Conservation (phyloP, 331 rosid genomes). For the Telfairia occidentalis region DNA sequence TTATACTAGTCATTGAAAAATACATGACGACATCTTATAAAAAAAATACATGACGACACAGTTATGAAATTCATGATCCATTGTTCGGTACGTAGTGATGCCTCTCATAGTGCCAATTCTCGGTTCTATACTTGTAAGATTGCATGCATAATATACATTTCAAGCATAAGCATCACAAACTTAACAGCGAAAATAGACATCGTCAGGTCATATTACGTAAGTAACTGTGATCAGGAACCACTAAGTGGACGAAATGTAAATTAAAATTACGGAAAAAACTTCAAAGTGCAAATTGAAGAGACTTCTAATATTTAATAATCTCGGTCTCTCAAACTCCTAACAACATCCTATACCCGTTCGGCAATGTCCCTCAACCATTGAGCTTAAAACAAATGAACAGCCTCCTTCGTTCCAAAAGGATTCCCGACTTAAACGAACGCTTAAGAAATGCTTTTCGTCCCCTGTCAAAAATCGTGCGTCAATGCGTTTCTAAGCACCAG, state of each 20-base stretch:
- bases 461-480: neutral
- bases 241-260: neutral
- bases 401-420: neutral
- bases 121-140: neutral
- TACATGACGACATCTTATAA: neutral
- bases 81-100: neutral
- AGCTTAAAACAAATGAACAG: neutral
- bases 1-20: neutral
- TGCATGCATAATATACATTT: neutral
- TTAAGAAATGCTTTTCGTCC: neutral
- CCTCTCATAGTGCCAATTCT: neutral
- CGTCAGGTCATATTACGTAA: neutral
- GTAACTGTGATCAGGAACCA: neutral
- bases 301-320: neutral
- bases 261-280: neutral
- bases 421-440: neutral
- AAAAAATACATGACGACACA: neutral
- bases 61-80: neutral
- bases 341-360: neutral
- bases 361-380: conserved; percentile 3
- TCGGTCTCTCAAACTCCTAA: neutral
- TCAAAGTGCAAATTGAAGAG: neutral
- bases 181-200: neutral
- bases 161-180: neutral
- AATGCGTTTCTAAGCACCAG: neutral